Conservation (phyloP, 208 protist species). For the Trypanosomatidae sp. region DNA sequence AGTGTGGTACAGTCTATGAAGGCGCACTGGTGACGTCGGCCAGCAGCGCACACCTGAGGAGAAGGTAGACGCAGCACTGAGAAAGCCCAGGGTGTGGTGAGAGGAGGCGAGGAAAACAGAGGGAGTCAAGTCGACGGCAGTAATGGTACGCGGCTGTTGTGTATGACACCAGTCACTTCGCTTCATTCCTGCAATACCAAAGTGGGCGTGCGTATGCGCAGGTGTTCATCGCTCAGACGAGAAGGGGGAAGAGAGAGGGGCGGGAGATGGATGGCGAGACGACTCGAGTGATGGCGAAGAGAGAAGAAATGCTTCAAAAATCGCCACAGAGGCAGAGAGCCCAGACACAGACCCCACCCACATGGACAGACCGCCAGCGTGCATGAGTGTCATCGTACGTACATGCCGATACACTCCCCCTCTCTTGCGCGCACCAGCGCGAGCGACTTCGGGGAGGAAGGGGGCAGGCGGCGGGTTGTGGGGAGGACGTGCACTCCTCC, state of each 20-base stretch:
- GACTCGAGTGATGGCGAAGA: neutral
- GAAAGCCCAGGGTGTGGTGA: too few species aligned
- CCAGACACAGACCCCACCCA: neutral
- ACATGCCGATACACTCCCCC: too few species aligned
- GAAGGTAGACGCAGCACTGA: neutral
- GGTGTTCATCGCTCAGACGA: neutral
- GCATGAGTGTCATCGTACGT: neutral
- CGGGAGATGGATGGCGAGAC: neutral
- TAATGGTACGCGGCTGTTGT: too few species aligned
- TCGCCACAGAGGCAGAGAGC: neutral
- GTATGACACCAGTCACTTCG: neutral
- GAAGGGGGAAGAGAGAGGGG: neutral
- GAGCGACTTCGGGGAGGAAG: neutral
- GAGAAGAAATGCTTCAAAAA: neutral
- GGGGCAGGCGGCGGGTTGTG: neutral
- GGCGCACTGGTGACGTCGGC: neutral
- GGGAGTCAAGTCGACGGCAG: neutral
- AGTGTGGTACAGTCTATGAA: neutral
- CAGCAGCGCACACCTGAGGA: neutral
- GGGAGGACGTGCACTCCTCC: too few species aligned
- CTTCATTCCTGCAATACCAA: neutral
- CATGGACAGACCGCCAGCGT: neutral
- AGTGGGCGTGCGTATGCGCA: neutral
- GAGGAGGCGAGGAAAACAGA: neutral
- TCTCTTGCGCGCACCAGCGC: neutral